phyloP scores from a whole-genome alignment of 2,329 filamentous ascomycete species.

The Bisporella sp. region DNA sequence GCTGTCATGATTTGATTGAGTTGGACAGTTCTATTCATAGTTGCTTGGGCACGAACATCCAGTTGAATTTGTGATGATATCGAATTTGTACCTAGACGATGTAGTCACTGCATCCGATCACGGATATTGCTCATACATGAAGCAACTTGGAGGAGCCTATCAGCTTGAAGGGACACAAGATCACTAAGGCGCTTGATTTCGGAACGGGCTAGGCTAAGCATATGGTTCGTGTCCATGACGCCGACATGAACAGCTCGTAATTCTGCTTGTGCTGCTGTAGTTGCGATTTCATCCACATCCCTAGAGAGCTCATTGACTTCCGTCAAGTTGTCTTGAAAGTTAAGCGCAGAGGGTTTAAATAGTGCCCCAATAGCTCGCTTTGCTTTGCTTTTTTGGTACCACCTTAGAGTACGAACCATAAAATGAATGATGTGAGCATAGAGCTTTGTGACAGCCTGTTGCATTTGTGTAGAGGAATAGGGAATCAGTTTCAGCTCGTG shows the following conservation, averaged over 20 bases:
- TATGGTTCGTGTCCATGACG: background rate
- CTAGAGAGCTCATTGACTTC: constrained; percentile 10
- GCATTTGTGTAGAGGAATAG: constrained; percentile 14
- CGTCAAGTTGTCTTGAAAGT: constrained; percentile 11
- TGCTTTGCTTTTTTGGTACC: constrained; percentile 14
- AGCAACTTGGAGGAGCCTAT: background rate
- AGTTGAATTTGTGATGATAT: too few relatives aligned
- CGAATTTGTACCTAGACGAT: too few relatives aligned
- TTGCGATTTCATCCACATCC: constrained; percentile 10
- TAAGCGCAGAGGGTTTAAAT: constrained; percentile 13
- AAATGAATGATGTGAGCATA: constrained; percentile 21
- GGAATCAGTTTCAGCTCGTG: constrained; percentile 8
- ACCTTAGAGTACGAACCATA: constrained; percentile 11
- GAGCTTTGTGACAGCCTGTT: constrained; percentile 10
- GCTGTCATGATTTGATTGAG: background rate
- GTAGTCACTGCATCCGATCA: background rate
- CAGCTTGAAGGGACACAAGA: background rate
- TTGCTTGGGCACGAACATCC: background rate
- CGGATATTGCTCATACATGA: background rate
- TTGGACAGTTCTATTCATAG: background rate
- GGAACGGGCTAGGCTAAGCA: background rate
- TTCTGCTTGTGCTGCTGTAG: constrained; percentile 12
- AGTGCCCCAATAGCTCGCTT: constrained; percentile 11
- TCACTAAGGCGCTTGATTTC: background rate
- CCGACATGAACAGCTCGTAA: constrained; percentile 13